These are phyloP conservation scores for Nyssa sinensis DNA, from an alignment of 148 eudicot species.

Conservation along the genomic window DNA sequence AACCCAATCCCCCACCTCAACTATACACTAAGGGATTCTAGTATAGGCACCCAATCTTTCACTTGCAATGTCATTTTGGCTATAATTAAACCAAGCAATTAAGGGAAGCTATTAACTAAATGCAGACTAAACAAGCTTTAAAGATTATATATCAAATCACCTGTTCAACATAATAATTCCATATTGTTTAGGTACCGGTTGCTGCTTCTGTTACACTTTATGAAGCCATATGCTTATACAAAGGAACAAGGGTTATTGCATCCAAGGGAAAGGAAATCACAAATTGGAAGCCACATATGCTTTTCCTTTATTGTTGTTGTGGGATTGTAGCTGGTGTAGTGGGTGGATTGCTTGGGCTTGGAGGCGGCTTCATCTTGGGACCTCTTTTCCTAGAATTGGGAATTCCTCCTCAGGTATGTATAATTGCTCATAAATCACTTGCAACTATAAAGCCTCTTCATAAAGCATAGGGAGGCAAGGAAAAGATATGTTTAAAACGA, in stretches of 20 bases:
- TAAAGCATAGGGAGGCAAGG: background rate
- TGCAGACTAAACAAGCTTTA: background rate
- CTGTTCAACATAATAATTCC: background rate
- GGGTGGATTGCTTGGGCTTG: slow-evolving; percentile 64
- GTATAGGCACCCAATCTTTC: too few species aligned
- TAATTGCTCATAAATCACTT: background rate
- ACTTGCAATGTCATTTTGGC: background rate
- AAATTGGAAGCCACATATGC: slow-evolving; percentile 35
- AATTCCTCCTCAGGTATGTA: slow-evolving; percentile 55
- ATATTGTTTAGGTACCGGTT: slow-evolving; percentile 37
- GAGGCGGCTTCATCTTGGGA: slow-evolving; percentile 64
- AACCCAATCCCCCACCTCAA: too few species aligned
- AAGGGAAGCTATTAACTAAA: too few species aligned
- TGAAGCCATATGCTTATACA: slow-evolving; percentile 44
- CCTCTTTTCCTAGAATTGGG: slow-evolving; percentile 62
- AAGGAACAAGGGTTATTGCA: slow-evolving; percentile 49
- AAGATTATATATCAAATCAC: background rate
- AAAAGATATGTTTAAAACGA: background rate
- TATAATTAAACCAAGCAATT: background rate
- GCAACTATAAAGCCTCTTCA: background rate
- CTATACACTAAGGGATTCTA: too few species aligned
- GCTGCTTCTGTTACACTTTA: slow-evolving; percentile 41
- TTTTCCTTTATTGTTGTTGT: slow-evolving; percentile 39
- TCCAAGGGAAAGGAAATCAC: slow-evolving; percentile 49
- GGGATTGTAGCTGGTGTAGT: slow-evolving; percentile 55